phyloP scores from a whole-genome alignment of 2,329 filamentous ascomycete species.

The Calonectria hongkongensis region DNA sequence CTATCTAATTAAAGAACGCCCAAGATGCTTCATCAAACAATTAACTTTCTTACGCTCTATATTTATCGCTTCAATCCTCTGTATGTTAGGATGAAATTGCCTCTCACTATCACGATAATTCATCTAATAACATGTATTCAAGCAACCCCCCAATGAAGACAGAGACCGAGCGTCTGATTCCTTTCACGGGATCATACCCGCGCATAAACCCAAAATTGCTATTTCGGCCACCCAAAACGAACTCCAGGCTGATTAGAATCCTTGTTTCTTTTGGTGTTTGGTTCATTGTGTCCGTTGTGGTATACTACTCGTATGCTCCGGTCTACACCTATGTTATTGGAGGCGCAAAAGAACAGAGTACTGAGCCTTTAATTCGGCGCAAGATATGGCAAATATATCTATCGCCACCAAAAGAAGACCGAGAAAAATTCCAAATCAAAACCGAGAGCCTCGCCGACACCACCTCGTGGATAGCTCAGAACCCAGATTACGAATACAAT shows the following conservation, averaged over 20 bases:
- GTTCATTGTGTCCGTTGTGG: neutral
- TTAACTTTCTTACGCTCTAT: neutral
- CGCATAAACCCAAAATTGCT: constrained; percentile 2
- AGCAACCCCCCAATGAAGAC: neutral
- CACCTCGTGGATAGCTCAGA: constrained; percentile 11
- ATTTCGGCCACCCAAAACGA: neutral
- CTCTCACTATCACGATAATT: too few relatives aligned
- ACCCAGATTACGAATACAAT: constrained; percentile 38
- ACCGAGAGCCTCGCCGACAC: neutral
- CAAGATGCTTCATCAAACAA: neutral
- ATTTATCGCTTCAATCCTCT: neutral
- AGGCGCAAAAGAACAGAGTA: neutral
- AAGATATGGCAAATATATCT: constrained; percentile 29
- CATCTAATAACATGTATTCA: neutral
- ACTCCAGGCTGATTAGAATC: neutral
- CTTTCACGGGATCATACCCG: neutral
- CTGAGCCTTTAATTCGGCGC: neutral
- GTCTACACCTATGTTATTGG: neutral
- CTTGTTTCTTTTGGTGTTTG: neutral
- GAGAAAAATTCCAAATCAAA: neutral
- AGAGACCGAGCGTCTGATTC: neutral
- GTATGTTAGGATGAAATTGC: neutral
- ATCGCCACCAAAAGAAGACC: constrained; percentile 1
- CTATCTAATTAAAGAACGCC: neutral
- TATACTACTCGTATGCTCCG: constrained; percentile 3